These are phyloP conservation scores for Nannizziopsis arthrosporioides DNA, from an alignment of 2,329 filamentous ascomycete genomes.

Conservation along the genomic window DNA sequence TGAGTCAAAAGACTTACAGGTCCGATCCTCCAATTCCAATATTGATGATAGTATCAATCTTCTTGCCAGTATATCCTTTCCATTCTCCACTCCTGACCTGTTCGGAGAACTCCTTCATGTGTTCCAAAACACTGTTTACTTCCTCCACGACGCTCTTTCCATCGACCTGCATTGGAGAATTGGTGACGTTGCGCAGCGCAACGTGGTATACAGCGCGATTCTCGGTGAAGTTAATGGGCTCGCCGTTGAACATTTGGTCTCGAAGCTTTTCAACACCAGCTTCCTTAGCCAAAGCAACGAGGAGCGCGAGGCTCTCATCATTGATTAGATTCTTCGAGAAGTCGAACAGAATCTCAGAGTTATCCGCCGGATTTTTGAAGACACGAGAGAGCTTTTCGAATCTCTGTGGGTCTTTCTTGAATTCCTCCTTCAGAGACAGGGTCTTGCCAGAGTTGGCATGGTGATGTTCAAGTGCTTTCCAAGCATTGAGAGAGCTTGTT, in stretches of 20 bases:
- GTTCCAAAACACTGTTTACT: conserved; percentile 79
- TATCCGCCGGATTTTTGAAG: conserved; percentile 67
- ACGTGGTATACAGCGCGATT: conserved; percentile 90
- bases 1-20: conserved; percentile 53
- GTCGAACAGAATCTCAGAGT: conserved; percentile 85
- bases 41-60: conserved; percentile 92
- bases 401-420: conserved; percentile 73
- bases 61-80: conserved; percentile 97
- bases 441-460: conserved; percentile 75
- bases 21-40: conserved; percentile 97
- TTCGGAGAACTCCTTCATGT: conserved; percentile 98
- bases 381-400: conserved; percentile 83
- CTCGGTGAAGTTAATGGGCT: conserved; percentile 99
- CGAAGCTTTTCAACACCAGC: conserved; percentile 84
- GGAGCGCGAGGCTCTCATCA: conserved; percentile 76
- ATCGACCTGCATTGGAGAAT: conserved; percentile 71
- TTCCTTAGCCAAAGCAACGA: conserved; percentile 84
- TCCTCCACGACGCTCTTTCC: conserved; percentile 88
- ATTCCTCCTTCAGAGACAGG: conserved; percentile 87
- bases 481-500: conserved; percentile 68
- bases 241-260: conserved; percentile 92
- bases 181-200: conserved; percentile 80
- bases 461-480: conserved; percentile 83
- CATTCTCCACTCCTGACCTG: conserved; percentile 87
- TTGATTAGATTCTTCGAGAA: conserved; percentile 98